Evolutionary conservation across 805 yeast species (phyloP).

Genomic region (Suhomyces vadensis): DNA sequence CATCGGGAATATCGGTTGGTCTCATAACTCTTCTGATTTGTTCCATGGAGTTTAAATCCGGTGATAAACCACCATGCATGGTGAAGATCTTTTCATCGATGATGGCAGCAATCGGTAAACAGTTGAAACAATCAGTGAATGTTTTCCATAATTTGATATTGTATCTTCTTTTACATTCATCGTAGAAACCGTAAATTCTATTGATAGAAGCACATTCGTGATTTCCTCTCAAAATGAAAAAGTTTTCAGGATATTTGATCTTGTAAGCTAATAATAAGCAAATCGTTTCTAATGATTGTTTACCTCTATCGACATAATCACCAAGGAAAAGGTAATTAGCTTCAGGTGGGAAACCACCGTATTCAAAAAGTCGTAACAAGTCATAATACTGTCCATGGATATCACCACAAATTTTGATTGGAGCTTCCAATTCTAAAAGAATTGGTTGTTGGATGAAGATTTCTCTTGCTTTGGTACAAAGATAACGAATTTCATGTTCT

Average conservation of each 20-base stretch:
- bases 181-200: constrained; percentile 97
- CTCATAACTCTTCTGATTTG: constrained; percentile 98
- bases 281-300: constrained; percentile 94
- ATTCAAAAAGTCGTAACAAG: constrained; percentile 90
- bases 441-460: constrained; percentile 98
- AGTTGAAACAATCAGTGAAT: constrained; percentile 96
- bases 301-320: constrained; percentile 98
- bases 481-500: constrained; percentile 91
- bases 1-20: constrained; percentile 98
- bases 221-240: constrained; percentile 94
- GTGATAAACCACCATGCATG: constrained; percentile 98
- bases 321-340: constrained; percentile 95
- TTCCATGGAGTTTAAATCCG: constrained; percentile 97
- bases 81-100: constrained; percentile 97
- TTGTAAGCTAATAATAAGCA: constrained; percentile 92
- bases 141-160: constrained; percentile 98
- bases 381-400: constrained; percentile 99
- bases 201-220: constrained; percentile 98
- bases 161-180: constrained; percentile 97
- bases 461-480: constrained; percentile 97
- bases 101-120: constrained; percentile 97
- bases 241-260: constrained; percentile 97
- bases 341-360: constrained; percentile 99
- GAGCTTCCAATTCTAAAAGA: constrained; percentile 92
- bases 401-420: constrained; percentile 96